These are phyloP conservation scores for Phyllosticta citribraziliensis DNA, from an alignment of 2,329 filamentous ascomycete species.

Conservation along the genomic window DNA sequence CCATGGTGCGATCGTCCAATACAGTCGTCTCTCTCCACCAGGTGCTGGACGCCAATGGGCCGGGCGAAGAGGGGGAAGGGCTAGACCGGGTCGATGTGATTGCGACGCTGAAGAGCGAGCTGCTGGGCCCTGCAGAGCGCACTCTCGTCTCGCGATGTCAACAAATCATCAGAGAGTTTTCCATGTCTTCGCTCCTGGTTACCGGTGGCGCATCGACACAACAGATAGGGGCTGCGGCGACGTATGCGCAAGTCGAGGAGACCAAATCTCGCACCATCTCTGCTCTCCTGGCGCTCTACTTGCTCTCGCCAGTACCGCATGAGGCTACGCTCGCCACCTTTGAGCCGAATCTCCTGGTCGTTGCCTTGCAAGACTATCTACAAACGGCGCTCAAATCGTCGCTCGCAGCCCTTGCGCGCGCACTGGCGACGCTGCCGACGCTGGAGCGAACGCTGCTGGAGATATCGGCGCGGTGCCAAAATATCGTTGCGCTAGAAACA, in stretches of 20 bases:
- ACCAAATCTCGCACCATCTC: constrained; percentile 63
- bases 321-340: constrained; percentile 35
- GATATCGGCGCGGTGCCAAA: constrained; percentile 76
- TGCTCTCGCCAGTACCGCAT: constrained; percentile 51
- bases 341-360: constrained; percentile 61
- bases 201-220: constrained; percentile 16
- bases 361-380: constrained; percentile 71
- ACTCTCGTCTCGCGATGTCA: constrained; percentile 65
- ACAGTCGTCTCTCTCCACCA: constrained; percentile 68
- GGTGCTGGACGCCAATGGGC: constrained; percentile 55
- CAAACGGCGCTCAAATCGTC: constrained; percentile 72
- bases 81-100: constrained; percentile 66
- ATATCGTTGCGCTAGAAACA: constrained; percentile 76
- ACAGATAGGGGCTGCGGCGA: constrained; percentile 28
- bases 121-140: constrained; percentile 63
- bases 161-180: constrained; percentile 75
- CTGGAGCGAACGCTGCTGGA: constrained; percentile 76
- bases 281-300: constrained; percentile 66
- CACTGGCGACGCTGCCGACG: constrained; percentile 68
- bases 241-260: constrained; percentile 59
- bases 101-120: constrained; percentile 56
- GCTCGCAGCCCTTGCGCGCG: constrained; percentile 61
- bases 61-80: constrained; percentile 65
- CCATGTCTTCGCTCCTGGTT: constrained; percentile 49
- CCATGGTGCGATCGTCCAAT: constrained; percentile 72